A percentile compares a stretch with the other conserved stretches of the same genome.
Evolutionary conservation across 352 stramenopile species (phyloP).

Genomic region (Phytophthora meadii): DNA sequence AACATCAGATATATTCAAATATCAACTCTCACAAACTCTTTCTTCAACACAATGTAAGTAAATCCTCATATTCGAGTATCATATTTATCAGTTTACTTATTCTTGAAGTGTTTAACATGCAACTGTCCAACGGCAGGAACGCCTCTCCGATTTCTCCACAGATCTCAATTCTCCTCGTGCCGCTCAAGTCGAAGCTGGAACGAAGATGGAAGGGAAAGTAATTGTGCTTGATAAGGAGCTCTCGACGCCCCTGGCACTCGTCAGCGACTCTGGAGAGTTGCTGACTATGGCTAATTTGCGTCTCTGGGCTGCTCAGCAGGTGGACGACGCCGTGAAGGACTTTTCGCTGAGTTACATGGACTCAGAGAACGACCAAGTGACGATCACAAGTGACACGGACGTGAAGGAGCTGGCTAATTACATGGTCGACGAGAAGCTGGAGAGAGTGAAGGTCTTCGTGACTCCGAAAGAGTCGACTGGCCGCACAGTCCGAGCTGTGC

Average conservation of each 20-base stretch:
- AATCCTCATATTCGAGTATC: neutral
- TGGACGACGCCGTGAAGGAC: constrained; percentile 26
- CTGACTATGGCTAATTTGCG: constrained; percentile 38
- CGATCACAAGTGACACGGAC: constrained; percentile 60
- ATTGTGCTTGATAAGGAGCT: constrained; percentile 37
- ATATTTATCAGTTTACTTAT: too few species aligned
- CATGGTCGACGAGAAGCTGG: constrained; percentile 59
- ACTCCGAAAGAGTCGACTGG: constrained; percentile 7
- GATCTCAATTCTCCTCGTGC: constrained; percentile 37
- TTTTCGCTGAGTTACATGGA: constrained; percentile 61
- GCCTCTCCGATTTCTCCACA: constrained; percentile 26
- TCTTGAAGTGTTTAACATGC: neutral
- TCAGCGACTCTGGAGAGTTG: constrained; percentile 17
- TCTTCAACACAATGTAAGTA: too few species aligned
- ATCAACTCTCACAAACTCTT: neutral
- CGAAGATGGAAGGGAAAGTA: constrained; percentile 31
- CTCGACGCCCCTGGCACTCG: constrained; percentile 33
- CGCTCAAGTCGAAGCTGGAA: constrained; percentile 28
- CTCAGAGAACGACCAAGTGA: constrained; percentile 65
- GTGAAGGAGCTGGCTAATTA: constrained; percentile 57
- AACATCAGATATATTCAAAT: neutral
- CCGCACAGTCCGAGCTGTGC: constrained; percentile 31
- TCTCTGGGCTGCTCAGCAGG: constrained; percentile 22
- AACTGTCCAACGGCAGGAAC: constrained; percentile 22
- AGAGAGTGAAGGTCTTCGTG: constrained; percentile 43